Evolutionary conservation across 2,329 filamentous ascomycete species (phyloP).

Genomic region (Colletotrichum zoysiae): DNA sequence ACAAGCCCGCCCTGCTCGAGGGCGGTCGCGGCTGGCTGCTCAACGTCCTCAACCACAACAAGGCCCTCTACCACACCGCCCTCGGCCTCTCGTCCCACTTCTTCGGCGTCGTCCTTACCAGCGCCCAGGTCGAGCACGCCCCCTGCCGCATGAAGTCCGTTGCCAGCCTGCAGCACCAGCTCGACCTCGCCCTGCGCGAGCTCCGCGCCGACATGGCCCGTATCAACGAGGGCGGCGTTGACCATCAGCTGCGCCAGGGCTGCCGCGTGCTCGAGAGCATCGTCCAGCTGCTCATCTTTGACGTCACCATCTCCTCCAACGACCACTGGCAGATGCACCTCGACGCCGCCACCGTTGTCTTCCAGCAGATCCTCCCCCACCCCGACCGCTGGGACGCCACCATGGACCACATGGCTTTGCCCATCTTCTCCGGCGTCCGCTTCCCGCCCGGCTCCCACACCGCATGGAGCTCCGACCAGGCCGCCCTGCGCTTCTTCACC

Average conservation of each 20-base stretch:
- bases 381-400: constrained; percentile 54
- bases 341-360: constrained; percentile 63
- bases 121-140: constrained; percentile 44
- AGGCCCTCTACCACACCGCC: constrained; percentile 68
- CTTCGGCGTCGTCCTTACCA: constrained; percentile 60
- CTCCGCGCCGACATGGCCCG: constrained; percentile 57
- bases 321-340: constrained; percentile 65
- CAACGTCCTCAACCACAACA: constrained; percentile 67
- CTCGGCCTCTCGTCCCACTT: constrained; percentile 70
- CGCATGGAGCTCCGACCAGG: constrained; percentile 60
- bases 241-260: constrained; percentile 49
- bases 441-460: constrained; percentile 45
- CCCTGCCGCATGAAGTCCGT: constrained; percentile 45
- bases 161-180: constrained; percentile 55
- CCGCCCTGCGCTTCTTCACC: constrained; percentile 61
- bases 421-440: constrained; percentile 24
- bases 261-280: constrained; percentile 63
- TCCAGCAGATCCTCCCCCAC: constrained; percentile 58
- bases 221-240: constrained; percentile 50
- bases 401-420: constrained; percentile 45
- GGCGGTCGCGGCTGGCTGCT: constrained; percentile 73
- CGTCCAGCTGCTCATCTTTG: constrained; percentile 66
- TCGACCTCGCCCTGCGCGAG: constrained; percentile 59
- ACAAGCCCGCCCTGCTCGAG: constrained; percentile 66
- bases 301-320: constrained; percentile 59